Evolutionary conservation across 2,329 filamentous ascomycete genomes (phyloP), one percentile per base, ranked within the genome.

Genomic region (Periconia sp.): DNA sequence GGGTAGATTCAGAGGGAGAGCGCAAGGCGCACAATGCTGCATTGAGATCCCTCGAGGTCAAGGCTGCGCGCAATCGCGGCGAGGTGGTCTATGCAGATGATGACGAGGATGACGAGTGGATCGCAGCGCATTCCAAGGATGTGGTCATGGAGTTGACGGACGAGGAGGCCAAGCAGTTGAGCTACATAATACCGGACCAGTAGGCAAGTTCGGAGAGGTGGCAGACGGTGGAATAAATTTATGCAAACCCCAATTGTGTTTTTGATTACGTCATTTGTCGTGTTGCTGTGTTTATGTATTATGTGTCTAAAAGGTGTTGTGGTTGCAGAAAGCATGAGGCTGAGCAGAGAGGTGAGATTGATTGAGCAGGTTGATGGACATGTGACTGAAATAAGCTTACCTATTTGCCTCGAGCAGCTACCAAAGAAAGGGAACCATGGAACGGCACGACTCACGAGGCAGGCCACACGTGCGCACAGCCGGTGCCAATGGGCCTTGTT

Each of bases 81-180:
- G 27, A 33, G 43, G 33, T 45, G 15, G 31, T 10, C 6, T 45
- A 45, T 31, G 43, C 23, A 13, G 23, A 45, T 17, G 43, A 45
- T 31, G 43, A 31, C 8, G 20, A 30, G 23, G 43, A 31, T 18
- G 43, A 45, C n/a, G 33, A 37, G 13, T 45, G 43, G 43, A 45
- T 45, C 17, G 43, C 9, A 9, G 43, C 27, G 43, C 43, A 45
- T 18, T 23, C 43, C 13, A 45, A 31, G 43, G 43, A 45, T 31
- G 43, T 45, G n/a, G 43, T 15, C 20, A 45, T 30, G 9, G 43
- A 31, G 43, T 45, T 45, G 43, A 45, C 43, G 43, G 43, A 45
- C 13, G 14, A 45, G 43, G 43, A 45, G 27, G 43, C 30, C 2
- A 23, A 31, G 43, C 43, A 45, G 27, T 33, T 45, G 23, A 45